phyloP scores from a whole-genome alignment of 2,329 filamentous ascomycete species.

The Emergomyces pasteurianus region DNA sequence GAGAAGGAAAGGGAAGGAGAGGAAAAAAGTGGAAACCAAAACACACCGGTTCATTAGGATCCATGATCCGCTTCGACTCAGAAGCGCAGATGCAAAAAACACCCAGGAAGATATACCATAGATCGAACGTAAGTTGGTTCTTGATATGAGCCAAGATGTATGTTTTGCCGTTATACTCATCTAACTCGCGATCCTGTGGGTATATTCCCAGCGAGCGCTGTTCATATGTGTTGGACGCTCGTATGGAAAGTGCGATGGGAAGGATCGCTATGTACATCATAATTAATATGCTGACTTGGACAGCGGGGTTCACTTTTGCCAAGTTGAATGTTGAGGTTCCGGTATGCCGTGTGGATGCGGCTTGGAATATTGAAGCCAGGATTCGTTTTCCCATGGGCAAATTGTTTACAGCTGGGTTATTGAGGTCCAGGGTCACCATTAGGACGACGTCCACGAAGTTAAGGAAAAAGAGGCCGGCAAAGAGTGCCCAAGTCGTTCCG shows the following conservation, averaged over 20 bases:
- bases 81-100: conserved; percentile 40
- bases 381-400: conserved; percentile 9
- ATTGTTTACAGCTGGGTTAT: conserved; percentile 37
- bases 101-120: conserved; percentile 52
- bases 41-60: conserved; percentile 16
- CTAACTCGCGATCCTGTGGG: conserved; percentile 10
- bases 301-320: conserved; percentile 40
- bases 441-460: conserved; percentile 46
- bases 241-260: conserved; percentile 85
- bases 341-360: conserved; percentile 37
- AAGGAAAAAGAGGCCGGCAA: conserved; percentile 39
- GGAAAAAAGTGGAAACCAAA: neutral
- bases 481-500: conserved; percentile 47
- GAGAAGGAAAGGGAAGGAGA: neutral
- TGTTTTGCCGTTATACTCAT: conserved; percentile 19
- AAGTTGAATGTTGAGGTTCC: conserved; percentile 42
- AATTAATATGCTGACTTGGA: conserved; percentile 49
- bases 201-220: conserved; percentile 51
- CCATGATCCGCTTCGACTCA: conserved; percentile 30
- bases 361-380: conserved; percentile 41
- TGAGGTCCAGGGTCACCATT: conserved; percentile 41
- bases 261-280: conserved; percentile 99
- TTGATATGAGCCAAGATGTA: conserved; percentile 46
- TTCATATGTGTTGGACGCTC: conserved; percentile 57
- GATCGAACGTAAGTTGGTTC: conserved; percentile 52